Evolutionary conservation across 176 grass and related monocot species (phyloP).

Genomic region (Aegilops speltoides): DNA sequence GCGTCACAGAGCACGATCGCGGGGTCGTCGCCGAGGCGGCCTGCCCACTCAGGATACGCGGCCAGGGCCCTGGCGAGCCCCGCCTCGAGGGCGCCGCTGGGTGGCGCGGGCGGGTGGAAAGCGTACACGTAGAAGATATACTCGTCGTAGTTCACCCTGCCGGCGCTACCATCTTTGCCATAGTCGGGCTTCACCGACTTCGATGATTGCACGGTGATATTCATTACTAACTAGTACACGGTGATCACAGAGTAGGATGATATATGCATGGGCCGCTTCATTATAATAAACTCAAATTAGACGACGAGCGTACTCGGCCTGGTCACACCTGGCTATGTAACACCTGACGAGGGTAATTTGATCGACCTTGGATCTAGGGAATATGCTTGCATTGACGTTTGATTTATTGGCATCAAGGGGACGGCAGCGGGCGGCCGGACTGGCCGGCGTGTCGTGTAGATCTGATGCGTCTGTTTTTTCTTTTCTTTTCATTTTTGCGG

Average conservation of each 20-base stretch:
- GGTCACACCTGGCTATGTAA: background rate
- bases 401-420: too few species aligned
- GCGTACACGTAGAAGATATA: slow-evolving; percentile 2
- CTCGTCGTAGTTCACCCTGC: background rate
- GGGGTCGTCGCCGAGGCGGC: background rate
- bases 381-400: too few species aligned
- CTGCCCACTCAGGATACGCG: slow-evolving; percentile 29
- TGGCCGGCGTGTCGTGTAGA: too few species aligned
- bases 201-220: background rate
- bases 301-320: background rate
- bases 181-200: background rate
- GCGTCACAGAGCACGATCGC: slow-evolving; percentile 26
- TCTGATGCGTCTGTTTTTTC: too few species aligned
- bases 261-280: background rate
- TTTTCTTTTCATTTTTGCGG: too few species aligned
- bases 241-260: background rate
- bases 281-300: background rate
- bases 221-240: background rate
- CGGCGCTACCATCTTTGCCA: background rate
- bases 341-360: background rate
- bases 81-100: background rate
- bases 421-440: too few species aligned
- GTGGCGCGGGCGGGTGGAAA: slow-evolving; percentile 12
- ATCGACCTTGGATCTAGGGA: too few species aligned
- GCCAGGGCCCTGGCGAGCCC: slow-evolving; percentile 14